Conservation (phyloP, 306 rosid species). For the Pterocarpus macrocarpus region DNA sequence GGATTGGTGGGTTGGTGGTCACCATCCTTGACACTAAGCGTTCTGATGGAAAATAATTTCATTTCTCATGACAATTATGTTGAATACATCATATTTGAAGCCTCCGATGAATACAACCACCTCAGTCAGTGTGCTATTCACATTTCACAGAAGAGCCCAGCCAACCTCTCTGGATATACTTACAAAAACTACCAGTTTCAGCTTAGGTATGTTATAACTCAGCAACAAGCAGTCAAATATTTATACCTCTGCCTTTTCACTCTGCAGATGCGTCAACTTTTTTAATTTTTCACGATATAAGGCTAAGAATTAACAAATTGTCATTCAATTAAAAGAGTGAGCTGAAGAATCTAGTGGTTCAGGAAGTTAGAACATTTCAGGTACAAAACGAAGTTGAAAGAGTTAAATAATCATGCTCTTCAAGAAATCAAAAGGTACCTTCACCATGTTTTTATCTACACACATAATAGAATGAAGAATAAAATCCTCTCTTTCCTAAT, state of each 20-base stretch:
- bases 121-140: neutral
- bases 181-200: neutral
- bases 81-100: slow-evolving; percentile 1
- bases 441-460: neutral
- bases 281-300: neutral
- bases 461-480: slow-evolving; percentile 21
- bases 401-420: neutral
- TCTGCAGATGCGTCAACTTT: neutral
- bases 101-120: neutral
- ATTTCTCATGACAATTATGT: neutral
- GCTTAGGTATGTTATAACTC: neutral
- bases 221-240: slow-evolving; percentile 3
- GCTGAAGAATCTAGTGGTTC: neutral
- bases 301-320: neutral
- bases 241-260: neutral
- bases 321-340: neutral
- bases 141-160: neutral
- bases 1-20: no score
- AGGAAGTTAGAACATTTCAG: slow-evolving; percentile 18
- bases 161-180: neutral
- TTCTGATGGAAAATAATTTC: slow-evolving; percentile 17
- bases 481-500: slow-evolving; percentile 8
- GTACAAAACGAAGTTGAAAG: neutral
- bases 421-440: neutral
- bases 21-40: slow-evolving; percentile 1